A percentile compares a stretch with the other conserved stretches of the same genome.
Evolutionary conservation across 2,329 filamentous ascomycete species (phyloP).

Genomic region (Fusarium musae): DNA sequence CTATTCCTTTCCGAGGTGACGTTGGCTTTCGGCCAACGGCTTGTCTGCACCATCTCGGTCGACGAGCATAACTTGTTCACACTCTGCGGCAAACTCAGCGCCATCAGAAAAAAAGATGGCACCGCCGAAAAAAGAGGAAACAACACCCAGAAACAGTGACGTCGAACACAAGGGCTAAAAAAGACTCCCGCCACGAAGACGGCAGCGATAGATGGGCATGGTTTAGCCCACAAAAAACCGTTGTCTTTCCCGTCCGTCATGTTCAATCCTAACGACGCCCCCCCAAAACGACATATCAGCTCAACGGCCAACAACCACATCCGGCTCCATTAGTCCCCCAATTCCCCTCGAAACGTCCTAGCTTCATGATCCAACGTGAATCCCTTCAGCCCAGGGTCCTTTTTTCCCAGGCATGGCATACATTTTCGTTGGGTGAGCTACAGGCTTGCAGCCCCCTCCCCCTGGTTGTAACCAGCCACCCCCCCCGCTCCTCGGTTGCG

Average conservation of each 20-base stretch:
- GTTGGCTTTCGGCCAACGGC: not conserved
- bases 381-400: constrained; percentile 32
- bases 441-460: constrained; percentile 26
- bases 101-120: not conserved
- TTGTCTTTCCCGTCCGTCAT: constrained; percentile 31
- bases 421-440: constrained; percentile 30
- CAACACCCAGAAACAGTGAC: constrained; percentile 18
- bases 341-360: constrained; percentile 29
- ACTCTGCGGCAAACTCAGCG: not conserved
- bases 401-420: constrained; percentile 34
- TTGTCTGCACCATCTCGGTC: not conserved
- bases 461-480: constrained; percentile 38
- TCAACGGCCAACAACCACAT: constrained; percentile 37
- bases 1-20: not conserved
- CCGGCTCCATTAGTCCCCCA: constrained; percentile 29
- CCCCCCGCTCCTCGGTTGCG: constrained; percentile 45
- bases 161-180: constrained; percentile 17
- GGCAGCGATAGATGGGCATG: constrained; percentile 16
- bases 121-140: constrained; percentile 16
- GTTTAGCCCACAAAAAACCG: constrained; percentile 41
- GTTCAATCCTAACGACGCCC: constrained; percentile 28
- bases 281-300: constrained; percentile 38
- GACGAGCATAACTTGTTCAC: not conserved
- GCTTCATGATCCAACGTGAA: constrained; percentile 22
- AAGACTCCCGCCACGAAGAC: not conserved